Evolutionary conservation across 257 asterid species (phyloP).

Genomic region (Petrea volubilis): DNA sequence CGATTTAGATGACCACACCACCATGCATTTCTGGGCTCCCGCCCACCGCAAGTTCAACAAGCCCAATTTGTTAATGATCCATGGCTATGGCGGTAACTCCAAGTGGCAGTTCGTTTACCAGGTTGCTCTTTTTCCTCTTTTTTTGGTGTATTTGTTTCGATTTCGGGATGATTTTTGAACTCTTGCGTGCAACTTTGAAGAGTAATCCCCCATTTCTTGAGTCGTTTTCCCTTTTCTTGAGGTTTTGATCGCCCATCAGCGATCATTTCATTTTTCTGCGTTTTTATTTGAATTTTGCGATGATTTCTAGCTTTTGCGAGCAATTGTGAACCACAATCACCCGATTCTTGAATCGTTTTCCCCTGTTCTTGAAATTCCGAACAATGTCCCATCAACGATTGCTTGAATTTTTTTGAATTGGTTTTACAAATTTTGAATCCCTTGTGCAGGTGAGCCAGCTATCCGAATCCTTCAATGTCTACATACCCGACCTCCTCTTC

Average conservation of each 20-base stretch:
- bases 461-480: slow-evolving; percentile 50
- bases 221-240: too few relatives aligned
- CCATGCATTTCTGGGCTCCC: slow-evolving; percentile 66
- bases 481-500: slow-evolving; percentile 68
- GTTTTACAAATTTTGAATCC: not conserved
- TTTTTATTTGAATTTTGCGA: too few relatives aligned
- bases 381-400: not conserved
- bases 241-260: too few relatives aligned
- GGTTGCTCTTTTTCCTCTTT: not conserved
- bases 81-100: slow-evolving; percentile 67
- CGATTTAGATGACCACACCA: slow-evolving; percentile 55
- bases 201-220: too few relatives aligned
- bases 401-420: not conserved
- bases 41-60: slow-evolving; percentile 42
- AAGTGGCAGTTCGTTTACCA: slow-evolving; percentile 64
- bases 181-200: too few relatives aligned
- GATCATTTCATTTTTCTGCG: not conserved
- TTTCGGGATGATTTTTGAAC: too few relatives aligned
- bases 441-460: slow-evolving; percentile 33
- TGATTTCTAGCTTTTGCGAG: not conserved
- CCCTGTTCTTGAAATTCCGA: too few relatives aligned
- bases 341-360: too few relatives aligned
- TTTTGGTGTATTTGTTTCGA: too few relatives aligned
- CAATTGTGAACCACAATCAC: too few relatives aligned
- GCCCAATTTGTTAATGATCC: slow-evolving; percentile 64